A percentile compares a stretch with the other conserved stretches of the same genome.
These are phyloP conservation scores for Phaeoacremonium minimum DNA, from an alignment of 2,329 filamentous ascomycete genomes.

Conservation along the genomic window DNA sequence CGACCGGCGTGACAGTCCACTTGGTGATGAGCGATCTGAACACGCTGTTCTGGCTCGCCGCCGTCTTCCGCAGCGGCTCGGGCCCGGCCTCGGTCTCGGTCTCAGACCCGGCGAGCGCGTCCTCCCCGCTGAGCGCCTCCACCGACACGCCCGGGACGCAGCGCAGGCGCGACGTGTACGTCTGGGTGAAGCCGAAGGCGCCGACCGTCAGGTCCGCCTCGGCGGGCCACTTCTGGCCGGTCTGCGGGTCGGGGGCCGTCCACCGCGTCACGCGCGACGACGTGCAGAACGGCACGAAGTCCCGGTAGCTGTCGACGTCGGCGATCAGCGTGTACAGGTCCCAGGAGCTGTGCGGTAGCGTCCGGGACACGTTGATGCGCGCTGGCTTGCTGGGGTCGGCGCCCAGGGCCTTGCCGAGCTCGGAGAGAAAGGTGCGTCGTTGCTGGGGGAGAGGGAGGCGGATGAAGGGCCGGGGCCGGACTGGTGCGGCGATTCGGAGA, in stretches of 20 bases:
- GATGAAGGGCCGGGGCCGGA: background rate
- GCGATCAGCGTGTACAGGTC: slow-evolving; percentile 82
- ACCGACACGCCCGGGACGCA: slow-evolving; percentile 71
- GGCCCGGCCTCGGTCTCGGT: slow-evolving; percentile 8
- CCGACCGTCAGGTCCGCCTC: slow-evolving; percentile 78
- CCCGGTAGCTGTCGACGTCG: slow-evolving; percentile 78
- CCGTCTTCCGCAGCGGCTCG: no score
- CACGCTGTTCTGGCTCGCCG: slow-evolving; percentile 47
- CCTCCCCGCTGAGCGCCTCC: slow-evolving; percentile 68
- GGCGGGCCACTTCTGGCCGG: slow-evolving; percentile 57
- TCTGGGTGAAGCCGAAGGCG: slow-evolving; percentile 79
- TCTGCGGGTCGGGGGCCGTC: slow-evolving; percentile 47
- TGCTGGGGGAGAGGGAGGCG: slow-evolving; percentile 9
- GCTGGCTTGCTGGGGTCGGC: slow-evolving; percentile 49
- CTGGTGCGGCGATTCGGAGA: slow-evolving; percentile 3
- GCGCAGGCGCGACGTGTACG: slow-evolving; percentile 73
- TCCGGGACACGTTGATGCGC: slow-evolving; percentile 63
- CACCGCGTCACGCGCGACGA: slow-evolving; percentile 72
- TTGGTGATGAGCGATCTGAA: slow-evolving; percentile 66
- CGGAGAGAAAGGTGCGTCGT: slow-evolving; percentile 8
- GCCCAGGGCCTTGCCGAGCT: no score
- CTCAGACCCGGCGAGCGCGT: slow-evolving; percentile 37
- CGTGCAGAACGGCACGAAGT: slow-evolving; percentile 90
- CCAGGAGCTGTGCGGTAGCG: slow-evolving; percentile 66
- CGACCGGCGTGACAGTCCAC: slow-evolving; percentile 58